Evolutionary conservation across 2,329 filamentous ascomycete genomes (phyloP).

Genomic region (Sporothrix pseudoabietina): DNA sequence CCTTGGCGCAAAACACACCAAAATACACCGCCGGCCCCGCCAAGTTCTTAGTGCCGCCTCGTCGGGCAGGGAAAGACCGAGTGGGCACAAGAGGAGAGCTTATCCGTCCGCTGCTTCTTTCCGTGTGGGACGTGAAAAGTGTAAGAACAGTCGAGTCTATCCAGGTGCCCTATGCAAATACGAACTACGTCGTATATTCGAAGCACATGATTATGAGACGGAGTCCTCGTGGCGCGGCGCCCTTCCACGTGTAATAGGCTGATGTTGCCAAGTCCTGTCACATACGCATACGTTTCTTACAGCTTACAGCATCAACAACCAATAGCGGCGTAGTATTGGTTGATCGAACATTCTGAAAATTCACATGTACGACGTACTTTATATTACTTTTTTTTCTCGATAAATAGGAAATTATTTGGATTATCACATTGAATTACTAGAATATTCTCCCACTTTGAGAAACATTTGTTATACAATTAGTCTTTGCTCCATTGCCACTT

Average conservation of each 20-base stretch:
- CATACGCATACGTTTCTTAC: neutral
- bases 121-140: neutral
- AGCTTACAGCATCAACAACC: too few species aligned
- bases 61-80: slow-evolving; percentile 15
- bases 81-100: neutral
- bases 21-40: neutral
- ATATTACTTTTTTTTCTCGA: too few species aligned
- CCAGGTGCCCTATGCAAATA: neutral
- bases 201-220: neutral
- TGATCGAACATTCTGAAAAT: too few species aligned
- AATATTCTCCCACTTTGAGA: too few species aligned
- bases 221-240: neutral
- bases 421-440: too few species aligned
- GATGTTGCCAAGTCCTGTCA: neutral
- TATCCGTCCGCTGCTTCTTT: slow-evolving; percentile 8
- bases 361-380: too few species aligned
- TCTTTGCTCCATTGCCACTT: neutral
- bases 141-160: neutral
- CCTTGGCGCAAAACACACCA: neutral
- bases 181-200: neutral
- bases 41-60: neutral
- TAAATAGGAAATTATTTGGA: too few species aligned
- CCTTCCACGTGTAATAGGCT: neutral
- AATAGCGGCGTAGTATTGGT: too few species aligned
- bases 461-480: too few species aligned